Conservation (phyloP, 805 yeast genomes). For the Candida mattraensis region DNA sequence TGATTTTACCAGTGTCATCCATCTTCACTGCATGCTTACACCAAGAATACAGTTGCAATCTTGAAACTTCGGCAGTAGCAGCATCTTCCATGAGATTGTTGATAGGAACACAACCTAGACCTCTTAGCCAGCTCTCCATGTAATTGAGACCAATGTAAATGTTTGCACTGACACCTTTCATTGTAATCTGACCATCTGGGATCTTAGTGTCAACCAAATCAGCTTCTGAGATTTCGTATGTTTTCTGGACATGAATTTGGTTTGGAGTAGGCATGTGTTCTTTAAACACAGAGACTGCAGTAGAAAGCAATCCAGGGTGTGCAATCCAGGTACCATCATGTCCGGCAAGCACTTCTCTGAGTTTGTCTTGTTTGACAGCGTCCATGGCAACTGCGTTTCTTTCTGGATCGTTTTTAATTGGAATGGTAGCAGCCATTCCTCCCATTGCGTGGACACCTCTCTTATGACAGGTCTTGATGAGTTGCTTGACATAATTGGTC, state of each 20-base stretch:
- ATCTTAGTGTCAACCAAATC: constrained; percentile 66
- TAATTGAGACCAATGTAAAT: constrained; percentile 74
- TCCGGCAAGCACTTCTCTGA: constrained; percentile 74
- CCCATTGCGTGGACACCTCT: constrained; percentile 87
- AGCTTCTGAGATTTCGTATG: constrained; percentile 45
- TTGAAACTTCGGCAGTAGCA: constrained; percentile 84
- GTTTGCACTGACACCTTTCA: constrained; percentile 68
- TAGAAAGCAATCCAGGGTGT: constrained; percentile 77
- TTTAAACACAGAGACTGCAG: constrained; percentile 70
- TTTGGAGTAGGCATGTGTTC: constrained; percentile 81
- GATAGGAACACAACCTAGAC: constrained; percentile 83
- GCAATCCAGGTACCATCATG: constrained; percentile 93
- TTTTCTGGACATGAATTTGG: constrained; percentile 57
- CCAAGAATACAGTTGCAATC: constrained; percentile 85
- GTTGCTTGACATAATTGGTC: constrained; percentile 71
- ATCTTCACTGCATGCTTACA: constrained; percentile 64
- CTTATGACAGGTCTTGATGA: constrained; percentile 72
- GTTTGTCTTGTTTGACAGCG: constrained; percentile 72
- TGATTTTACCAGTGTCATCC: constrained; percentile 55
- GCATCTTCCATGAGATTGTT: constrained; percentile 88
- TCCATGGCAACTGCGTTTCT: constrained; percentile 68
- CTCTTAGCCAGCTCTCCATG: constrained; percentile 85
- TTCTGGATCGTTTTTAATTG: constrained; percentile 68
- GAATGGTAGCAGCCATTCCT: constrained; percentile 89
- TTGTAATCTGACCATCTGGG: constrained; percentile 62